Percentiles rank a stretch among this genome's conserved stretches.
Evolutionary conservation across 2,329 filamentous ascomycete species (phyloP).

Genomic region (Amauroascus niger): DNA sequence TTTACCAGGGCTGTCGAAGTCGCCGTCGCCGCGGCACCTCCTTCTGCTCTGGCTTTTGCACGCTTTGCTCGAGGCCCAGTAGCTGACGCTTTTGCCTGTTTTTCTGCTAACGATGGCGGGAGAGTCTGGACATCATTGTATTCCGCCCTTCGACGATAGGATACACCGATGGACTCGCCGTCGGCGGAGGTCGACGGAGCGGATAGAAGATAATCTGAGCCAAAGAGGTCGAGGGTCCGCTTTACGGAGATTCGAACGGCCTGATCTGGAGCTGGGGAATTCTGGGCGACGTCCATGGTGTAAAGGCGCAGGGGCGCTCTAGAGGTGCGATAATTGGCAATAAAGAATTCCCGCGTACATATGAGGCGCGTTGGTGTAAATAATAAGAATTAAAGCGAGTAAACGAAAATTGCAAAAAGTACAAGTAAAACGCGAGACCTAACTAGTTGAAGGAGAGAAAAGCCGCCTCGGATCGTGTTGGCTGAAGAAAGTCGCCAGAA

Average conservation of each 20-base stretch:
- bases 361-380: not conserved
- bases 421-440: too few species aligned
- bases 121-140: slow-evolving; percentile 70
- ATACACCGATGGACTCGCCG: slow-evolving; percentile 36
- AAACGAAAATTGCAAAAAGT: too few species aligned
- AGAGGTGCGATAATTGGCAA: not conserved
- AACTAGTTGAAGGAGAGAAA: too few species aligned
- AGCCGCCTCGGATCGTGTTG: too few species aligned
- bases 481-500: too few species aligned
- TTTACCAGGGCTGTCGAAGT: slow-evolving; percentile 50
- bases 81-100: slow-evolving; percentile 58
- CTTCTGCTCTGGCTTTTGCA: slow-evolving; percentile 44
- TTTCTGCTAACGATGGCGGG: slow-evolving; percentile 66
- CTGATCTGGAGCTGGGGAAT: slow-evolving; percentile 21
- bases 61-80: slow-evolving; percentile 56
- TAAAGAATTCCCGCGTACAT: not conserved
- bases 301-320: not conserved
- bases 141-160: slow-evolving; percentile 48
- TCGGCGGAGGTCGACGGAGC: slow-evolving; percentile 35
- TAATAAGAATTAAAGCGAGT: too few species aligned
- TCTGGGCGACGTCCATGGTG: slow-evolving; percentile 14
- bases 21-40: slow-evolving; percentile 44
- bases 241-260: slow-evolving; percentile 37
- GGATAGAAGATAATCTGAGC: slow-evolving; percentile 38
- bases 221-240: slow-evolving; percentile 41